Evolutionary conservation across 1,284 basidiomycete genomes (phyloP), one percentile per base, ranked within the genome.

Genomic region (Cryptococcus sp.): DNA sequence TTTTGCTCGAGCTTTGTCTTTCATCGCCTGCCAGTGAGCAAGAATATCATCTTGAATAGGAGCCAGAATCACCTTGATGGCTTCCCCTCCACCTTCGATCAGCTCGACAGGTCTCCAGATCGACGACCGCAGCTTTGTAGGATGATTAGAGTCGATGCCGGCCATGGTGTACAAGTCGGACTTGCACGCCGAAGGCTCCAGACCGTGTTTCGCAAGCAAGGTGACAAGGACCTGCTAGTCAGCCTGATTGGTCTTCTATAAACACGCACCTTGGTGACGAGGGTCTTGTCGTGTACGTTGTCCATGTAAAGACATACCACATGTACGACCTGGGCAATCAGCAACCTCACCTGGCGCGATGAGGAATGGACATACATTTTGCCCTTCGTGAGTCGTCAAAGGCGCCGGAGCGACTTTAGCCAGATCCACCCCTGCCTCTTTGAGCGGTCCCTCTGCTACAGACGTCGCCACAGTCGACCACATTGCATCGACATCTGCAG

Each of bases 91-190:
- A 7, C 52, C 58, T 16, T 51, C 47, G 32, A 65, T 53, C 14
- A 65, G 51, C 36, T 69, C 66, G 14, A 24, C 33, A 3, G 62
- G 56, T 9, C 60, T 57, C 56, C 58, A 66, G 9, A 69, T 56
- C 4, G 57, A 61, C 14, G 68, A 66, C 2, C 64, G 55, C 38
- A 73, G 56, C 25, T 62, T 59, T 18, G 59, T 62, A 3, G 62
- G 53, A 37, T 74, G 72, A 35, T 67, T 66, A n/a, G 66, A 69
- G 48, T 70, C 69, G 44, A 74, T 66, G 1, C 65, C 66, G 24
- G 69, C 60, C 2, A 63, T 22, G 0, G 72, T 73, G 56, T 72
- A 72, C 10, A 72, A 48, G 48, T 72, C 67, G 0, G 62, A 59
- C 47, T 68, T 70, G 51, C 51, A 54, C 0, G 62, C 56, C 1